These are phyloP conservation scores for Rubroshorea leprosula DNA, from an alignment of 345 rosid genomes.

Conservation along the genomic window DNA sequence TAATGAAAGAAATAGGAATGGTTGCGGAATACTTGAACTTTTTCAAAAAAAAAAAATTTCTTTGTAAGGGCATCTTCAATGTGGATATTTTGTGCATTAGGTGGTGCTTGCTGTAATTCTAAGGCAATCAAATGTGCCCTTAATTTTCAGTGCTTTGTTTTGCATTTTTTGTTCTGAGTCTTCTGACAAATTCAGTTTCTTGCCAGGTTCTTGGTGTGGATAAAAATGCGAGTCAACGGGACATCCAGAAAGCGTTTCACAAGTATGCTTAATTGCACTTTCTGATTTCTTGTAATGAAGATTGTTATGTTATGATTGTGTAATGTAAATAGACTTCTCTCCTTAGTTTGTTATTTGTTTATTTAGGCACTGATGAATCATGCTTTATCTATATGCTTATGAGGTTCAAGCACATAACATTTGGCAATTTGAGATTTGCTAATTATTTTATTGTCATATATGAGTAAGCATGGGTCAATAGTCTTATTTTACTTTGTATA, in stretches of 20 bases:
- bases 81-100: not conserved
- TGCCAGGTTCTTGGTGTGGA: slow-evolving; percentile 88
- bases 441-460: too few species aligned
- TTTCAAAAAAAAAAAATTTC: too few species aligned
- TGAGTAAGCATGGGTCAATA: too few species aligned
- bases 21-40: too few species aligned
- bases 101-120: not conserved
- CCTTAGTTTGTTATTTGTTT: too few species aligned
- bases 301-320: too few species aligned
- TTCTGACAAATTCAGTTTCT: not conserved
- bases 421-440: too few species aligned
- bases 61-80: not conserved
- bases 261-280: slow-evolving; percentile 39
- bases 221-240: slow-evolving; percentile 70
- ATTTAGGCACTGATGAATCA: too few species aligned
- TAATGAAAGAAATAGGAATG: too few species aligned
- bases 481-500: too few species aligned
- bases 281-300: not conserved
- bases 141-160: not conserved
- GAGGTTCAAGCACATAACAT: not conserved
- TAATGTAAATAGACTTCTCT: too few species aligned
- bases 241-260: slow-evolving; percentile 98
- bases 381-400: not conserved
- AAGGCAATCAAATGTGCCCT: not conserved
- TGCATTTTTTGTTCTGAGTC: too few species aligned